These are phyloP conservation scores for Neolentinus lepideus DNA, from an alignment of 1,284 basidiomycete species.

Conservation along the genomic window DNA sequence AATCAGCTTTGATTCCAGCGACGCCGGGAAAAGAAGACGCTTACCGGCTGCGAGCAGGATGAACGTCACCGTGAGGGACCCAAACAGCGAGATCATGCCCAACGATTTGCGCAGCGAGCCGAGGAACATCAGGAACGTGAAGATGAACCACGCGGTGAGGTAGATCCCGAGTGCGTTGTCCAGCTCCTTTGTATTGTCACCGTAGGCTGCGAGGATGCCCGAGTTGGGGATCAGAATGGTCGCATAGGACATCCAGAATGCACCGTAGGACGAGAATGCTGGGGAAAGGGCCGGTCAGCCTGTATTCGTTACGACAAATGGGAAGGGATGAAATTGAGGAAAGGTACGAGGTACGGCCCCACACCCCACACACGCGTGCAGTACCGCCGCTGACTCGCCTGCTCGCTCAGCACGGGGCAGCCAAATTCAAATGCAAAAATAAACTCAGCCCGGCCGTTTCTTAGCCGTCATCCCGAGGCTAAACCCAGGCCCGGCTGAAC, in stretches of 20 bases:
- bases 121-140: conserved; percentile 54
- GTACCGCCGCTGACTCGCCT: not conserved
- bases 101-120: not conserved
- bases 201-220: conserved; percentile 50
- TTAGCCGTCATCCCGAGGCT: not conserved
- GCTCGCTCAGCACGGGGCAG: too few species aligned
- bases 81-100: not conserved
- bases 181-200: conserved; percentile 35
- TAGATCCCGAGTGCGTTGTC: conserved; percentile 58
- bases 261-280: conserved; percentile 80
- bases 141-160: conserved; percentile 62
- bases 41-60: conserved; percentile 44
- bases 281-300: conserved; percentile 12
- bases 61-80: conserved; percentile 37
- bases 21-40: too few species aligned
- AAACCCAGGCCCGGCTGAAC: not conserved
- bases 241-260: conserved; percentile 80
- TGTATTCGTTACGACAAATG: not conserved
- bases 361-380: not conserved
- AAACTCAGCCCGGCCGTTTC: too few species aligned
- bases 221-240: conserved; percentile 58
- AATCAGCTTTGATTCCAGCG: too few species aligned
- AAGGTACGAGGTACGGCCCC: not conserved
- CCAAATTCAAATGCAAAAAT: too few species aligned
- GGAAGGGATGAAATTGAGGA: not conserved